Conservation (phyloP, 2,329 filamentous ascomycete genomes). For the Diplocarpon mali region DNA sequence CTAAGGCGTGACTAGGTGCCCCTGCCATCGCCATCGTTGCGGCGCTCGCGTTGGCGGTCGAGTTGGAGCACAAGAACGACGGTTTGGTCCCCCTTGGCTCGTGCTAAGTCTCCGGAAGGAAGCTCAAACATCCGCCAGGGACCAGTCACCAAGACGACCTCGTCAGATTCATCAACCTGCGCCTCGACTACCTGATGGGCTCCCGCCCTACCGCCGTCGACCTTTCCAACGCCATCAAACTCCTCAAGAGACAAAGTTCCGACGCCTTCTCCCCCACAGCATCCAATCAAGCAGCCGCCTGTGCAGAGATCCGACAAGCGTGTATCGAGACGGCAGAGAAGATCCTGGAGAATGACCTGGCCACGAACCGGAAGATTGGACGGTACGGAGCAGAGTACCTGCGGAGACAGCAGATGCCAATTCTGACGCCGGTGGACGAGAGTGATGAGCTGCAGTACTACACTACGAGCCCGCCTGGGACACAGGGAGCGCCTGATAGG, state of each 20-base stretch:
- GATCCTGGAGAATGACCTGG: conserved; percentile 77
- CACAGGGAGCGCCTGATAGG: conserved; percentile 32
- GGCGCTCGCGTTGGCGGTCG: conserved; percentile 75
- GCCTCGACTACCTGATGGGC: conserved; percentile 75
- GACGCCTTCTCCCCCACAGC: conserved; percentile 32
- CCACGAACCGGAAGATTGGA: conserved; percentile 81
- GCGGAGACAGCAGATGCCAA: conserved; percentile 25
- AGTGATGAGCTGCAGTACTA: conserved; percentile 23
- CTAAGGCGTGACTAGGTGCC: conserved; percentile 43
- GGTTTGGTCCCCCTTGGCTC: conserved; percentile 24
- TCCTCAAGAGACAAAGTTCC: conserved; percentile 58
- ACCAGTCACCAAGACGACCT: conserved; percentile 37
- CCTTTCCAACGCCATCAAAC: conserved; percentile 75
- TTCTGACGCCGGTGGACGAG: conserved; percentile 14
- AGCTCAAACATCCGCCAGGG: conserved; percentile 5
- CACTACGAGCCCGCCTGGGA: conserved; percentile 29
- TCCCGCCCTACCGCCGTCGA: conserved; percentile 94
- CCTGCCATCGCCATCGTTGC: conserved; percentile 98
- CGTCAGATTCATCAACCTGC: conserved; percentile 60
- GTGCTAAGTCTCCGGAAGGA: no score
- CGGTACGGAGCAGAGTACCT: conserved; percentile 78
- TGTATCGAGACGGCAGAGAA: conserved; percentile 75
- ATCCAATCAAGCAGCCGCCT: conserved; percentile 12
- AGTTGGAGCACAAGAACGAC: conserved; percentile 50
- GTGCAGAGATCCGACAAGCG: conserved; percentile 46